Evolutionary conservation across 257 asterid species (phyloP).

Genomic region (Haberlea rhodopensis): DNA sequence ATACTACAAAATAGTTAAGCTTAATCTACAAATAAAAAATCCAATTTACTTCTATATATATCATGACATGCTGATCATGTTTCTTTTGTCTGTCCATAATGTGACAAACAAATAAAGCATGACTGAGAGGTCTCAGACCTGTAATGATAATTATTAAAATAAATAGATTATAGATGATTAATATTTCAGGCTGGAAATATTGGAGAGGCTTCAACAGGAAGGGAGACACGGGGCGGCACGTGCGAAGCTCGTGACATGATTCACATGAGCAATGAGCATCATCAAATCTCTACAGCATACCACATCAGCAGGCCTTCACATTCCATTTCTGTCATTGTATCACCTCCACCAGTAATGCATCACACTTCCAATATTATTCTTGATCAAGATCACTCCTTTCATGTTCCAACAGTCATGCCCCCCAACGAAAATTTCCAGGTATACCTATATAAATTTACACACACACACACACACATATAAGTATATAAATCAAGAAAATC

Average conservation of each 20-base stretch:
- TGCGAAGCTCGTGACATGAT: conserved; percentile 57
- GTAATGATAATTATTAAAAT: not conserved
- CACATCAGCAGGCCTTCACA: conserved; percentile 78
- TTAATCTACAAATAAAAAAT: not conserved
- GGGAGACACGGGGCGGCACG: conserved; percentile 50
- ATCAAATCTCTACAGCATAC: conserved; percentile 48
- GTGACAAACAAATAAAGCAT: not conserved
- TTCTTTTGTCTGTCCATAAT: not conserved
- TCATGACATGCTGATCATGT: not conserved
- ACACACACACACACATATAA: not conserved
- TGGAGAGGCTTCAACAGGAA: conserved; percentile 60
- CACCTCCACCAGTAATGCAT: conserved; percentile 68
- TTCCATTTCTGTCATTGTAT: conserved; percentile 70
- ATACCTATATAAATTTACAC: no score
- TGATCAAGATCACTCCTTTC: conserved; percentile 68
- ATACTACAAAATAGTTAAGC: no score
- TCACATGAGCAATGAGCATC: conserved; percentile 55
- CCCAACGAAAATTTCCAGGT: conserved; percentile 72
- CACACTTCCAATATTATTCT: conserved; percentile 65
- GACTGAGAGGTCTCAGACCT: not conserved
- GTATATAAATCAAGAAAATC: no score
- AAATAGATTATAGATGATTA: not conserved
- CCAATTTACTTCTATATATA: not conserved
- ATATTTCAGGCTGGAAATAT: conserved; percentile 48
- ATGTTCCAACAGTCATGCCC: conserved; percentile 64